Evolutionary conservation across 2,329 filamentous ascomycete species (phyloP).

Genomic region (Leptographium lundbergii): DNA sequence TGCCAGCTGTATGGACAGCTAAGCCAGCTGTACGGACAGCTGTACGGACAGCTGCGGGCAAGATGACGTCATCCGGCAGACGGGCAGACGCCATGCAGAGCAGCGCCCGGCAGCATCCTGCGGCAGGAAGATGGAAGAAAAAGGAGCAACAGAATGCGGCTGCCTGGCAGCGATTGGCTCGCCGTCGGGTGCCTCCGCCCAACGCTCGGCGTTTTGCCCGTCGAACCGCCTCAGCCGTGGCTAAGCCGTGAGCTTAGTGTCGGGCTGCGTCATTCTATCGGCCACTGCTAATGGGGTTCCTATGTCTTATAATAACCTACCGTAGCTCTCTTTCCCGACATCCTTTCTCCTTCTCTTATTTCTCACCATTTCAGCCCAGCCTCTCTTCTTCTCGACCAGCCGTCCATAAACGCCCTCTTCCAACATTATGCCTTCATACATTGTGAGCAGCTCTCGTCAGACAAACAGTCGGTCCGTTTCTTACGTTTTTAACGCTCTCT

Average conservation of each 20-base stretch:
- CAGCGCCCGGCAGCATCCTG: neutral
- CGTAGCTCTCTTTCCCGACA: neutral
- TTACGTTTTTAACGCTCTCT: neutral
- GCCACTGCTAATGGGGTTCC: neutral
- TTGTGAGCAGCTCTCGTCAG: constrained; percentile 7
- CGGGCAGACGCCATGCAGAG: neutral
- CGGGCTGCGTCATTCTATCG: neutral
- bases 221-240: neutral
- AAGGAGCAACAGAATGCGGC: neutral
- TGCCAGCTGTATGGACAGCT: too few species aligned
- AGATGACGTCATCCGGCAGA: neutral
- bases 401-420: neutral
- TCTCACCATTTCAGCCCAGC: too few species aligned
- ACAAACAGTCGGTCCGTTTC: neutral
- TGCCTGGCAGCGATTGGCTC: neutral
- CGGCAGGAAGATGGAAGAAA: neutral
- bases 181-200: neutral
- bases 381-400: neutral
- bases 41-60: too few species aligned
- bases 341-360: neutral
- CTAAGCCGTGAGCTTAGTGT: neutral
- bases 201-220: neutral
- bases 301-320: neutral
- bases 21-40: too few species aligned
- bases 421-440: constrained; percentile 15